Evolutionary conservation across 2,329 filamentous ascomycete species (phyloP).

Genomic region (Monosporascus sp.): DNA sequence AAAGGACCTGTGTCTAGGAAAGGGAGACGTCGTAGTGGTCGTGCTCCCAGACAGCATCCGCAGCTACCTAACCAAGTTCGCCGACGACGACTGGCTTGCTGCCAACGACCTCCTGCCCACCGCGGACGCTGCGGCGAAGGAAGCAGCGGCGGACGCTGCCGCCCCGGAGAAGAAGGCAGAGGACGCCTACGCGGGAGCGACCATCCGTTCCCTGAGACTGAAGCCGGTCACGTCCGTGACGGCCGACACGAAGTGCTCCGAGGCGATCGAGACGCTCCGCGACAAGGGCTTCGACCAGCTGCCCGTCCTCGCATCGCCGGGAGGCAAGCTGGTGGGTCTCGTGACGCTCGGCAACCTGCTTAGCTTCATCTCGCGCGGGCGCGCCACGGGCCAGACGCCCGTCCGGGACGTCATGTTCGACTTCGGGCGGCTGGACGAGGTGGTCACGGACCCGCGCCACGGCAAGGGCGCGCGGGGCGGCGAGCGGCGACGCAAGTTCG

Average conservation of each 20-base stretch:
- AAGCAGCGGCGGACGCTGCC: conserved; percentile 37
- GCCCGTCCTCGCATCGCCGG: conserved; percentile 70
- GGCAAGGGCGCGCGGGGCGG: conserved; percentile 26
- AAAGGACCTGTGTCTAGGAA: conserved; percentile 69
- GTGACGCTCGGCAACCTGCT: conserved; percentile 94
- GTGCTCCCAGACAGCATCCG: conserved; percentile 92
- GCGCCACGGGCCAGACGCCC: conserved; percentile 65
- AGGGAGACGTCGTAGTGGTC: conserved; percentile 85
- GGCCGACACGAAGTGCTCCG: conserved; percentile 65
- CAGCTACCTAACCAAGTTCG: conserved; percentile 97
- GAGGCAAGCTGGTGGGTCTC: conserved; percentile 75
- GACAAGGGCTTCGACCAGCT: conserved; percentile 98
- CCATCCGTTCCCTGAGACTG: conserved; percentile 74
- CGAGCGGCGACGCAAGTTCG: conserved; percentile 63
- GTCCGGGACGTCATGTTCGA: conserved; percentile 95
- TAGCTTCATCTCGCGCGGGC: conserved; percentile 79
- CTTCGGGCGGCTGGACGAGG: conserved; percentile 80
- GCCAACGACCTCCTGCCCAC: conserved; percentile 85
- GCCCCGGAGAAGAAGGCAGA: conserved; percentile 28
- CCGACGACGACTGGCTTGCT: conserved; percentile 97
- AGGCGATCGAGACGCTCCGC: conserved; percentile 95
- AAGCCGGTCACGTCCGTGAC: conserved; percentile 89
- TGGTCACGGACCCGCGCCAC: conserved; percentile 76
- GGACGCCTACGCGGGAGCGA: conserved; percentile 73
- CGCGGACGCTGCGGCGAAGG: conserved; percentile 38